Base-by-base conservation (phyloP, 2,329 filamentous ascomycete genomes). In the Exophiala calicioides region DNA sequence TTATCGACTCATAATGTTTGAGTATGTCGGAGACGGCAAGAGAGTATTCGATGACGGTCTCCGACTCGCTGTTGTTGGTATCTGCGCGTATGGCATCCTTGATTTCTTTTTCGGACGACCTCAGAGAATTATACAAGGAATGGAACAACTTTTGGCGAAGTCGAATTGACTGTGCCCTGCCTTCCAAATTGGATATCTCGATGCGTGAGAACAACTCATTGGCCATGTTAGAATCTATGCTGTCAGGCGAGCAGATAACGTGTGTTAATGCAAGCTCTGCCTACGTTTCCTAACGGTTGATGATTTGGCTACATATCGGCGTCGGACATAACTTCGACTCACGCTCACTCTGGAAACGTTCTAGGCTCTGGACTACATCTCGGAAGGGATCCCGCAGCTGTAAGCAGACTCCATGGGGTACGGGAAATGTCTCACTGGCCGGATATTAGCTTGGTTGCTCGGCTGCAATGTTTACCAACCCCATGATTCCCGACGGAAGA, bases 101-200 rank as follows among this genome's bases (percentile, higher is more conserved):
- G 34, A 72, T 60, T 2, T 55, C 44, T 2, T 54, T 54, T 16
- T 62, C 55, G 24, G 61, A 49, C 12, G 58, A 50, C 4, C 62
- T 44, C 6, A 74, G 55, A 1, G 53, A 37, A 2, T 58, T 37
- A 44, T 72, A 69, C 1, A 74, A 58, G 5, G 53, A 54, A 31
- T 63, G 60, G 16, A 74, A 65, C 49, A 72, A 68, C 3, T 58
- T 50, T 44, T 71, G 69, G 2, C 66, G 65, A 51, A 66, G 70
- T 12, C 65, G 59, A 19, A 64, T 60, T 46, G 67, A 69, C 12
- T 66, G 60, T 2, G 65, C 58, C 2, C 68, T 65, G 24, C 68
- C 68, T 49, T 74, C 70, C 12, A 67, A 55, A 23, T 63, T 58
- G 19, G 67, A 59, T n/a, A 60, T 57, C 24, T 63, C 39, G 8